A percentile compares a stretch with the other conserved stretches of the same genome.
These are phyloP conservation scores for Mycosphaerelloides madeirae DNA, from an alignment of 2,329 filamentous ascomycete species.

Conservation along the genomic window DNA sequence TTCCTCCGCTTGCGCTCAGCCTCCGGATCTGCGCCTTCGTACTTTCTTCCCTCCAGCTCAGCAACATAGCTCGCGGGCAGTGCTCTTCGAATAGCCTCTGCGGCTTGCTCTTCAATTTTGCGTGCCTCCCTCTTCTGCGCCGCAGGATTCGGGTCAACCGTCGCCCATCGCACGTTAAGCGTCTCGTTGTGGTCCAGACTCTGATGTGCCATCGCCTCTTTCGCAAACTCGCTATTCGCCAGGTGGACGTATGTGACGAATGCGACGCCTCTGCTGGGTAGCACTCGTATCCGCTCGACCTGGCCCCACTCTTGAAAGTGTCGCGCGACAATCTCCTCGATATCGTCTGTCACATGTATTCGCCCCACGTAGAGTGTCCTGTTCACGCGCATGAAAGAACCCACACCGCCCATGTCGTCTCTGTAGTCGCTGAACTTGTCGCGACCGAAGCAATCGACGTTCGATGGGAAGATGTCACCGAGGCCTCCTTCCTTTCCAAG, in stretches of 20 bases:
- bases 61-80: slow-evolving; percentile 86
- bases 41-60: slow-evolving; percentile 76
- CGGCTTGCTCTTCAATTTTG: slow-evolving; percentile 89
- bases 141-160: slow-evolving; percentile 90
- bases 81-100: slow-evolving; percentile 83
- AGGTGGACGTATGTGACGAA: slow-evolving; percentile 95
- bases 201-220: slow-evolving; percentile 83
- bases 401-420: slow-evolving; percentile 97
- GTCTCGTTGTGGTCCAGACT: slow-evolving; percentile 86
- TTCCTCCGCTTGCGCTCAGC: slow-evolving; percentile 79
- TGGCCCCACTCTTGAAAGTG: slow-evolving; percentile 98
- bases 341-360: slow-evolving; percentile 94
- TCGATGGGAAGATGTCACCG: slow-evolving; percentile 87
- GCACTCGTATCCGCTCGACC: slow-evolving; percentile 76
- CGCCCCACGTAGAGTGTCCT: slow-evolving; percentile 88
- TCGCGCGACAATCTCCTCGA: slow-evolving; percentile 89
- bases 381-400: slow-evolving; percentile 89
- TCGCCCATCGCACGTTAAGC: slow-evolving; percentile 95
- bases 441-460: slow-evolving; percentile 89
- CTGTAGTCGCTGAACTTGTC: slow-evolving; percentile 91
- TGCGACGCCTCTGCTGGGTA: slow-evolving; percentile 83
- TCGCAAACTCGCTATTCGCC: slow-evolving; percentile 83
- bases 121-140: slow-evolving; percentile 87
- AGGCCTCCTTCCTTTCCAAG: slow-evolving; percentile 44
- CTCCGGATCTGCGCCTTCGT: slow-evolving; percentile 57